phyloP scores from a whole-genome alignment of 1,284 basidiomycete species.

The Ganoderma sinense region DNA sequence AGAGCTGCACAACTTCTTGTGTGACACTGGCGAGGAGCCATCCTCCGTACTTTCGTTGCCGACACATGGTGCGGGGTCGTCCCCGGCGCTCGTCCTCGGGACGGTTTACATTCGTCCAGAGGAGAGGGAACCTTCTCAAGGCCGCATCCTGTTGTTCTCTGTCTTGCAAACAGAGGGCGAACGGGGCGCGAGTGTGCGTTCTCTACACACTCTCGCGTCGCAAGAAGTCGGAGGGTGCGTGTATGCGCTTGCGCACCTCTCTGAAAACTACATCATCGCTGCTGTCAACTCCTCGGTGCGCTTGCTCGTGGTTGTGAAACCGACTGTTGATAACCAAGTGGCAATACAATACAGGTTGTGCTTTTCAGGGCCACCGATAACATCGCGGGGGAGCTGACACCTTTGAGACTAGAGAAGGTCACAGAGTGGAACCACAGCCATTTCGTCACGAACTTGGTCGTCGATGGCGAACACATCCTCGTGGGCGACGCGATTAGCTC shows the following conservation, averaged over 20 bases:
- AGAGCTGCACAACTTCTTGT: constrained; percentile 61
- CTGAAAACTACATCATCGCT: constrained; percentile 62
- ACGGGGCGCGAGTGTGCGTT: constrained; percentile 22
- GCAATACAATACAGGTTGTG: constrained; percentile 51
- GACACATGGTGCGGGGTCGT: constrained; percentile 37
- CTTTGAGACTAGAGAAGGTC: constrained; percentile 48
- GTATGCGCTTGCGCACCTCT: constrained; percentile 57
- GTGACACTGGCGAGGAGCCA: constrained; percentile 65
- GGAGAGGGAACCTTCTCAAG: constrained; percentile 66
- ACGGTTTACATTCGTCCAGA: constrained; percentile 56
- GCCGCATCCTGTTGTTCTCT: constrained; percentile 64
- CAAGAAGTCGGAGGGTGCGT: constrained; percentile 64
- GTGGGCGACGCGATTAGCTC: constrained; percentile 88
- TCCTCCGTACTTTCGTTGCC: constrained; percentile 57
- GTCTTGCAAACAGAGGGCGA: constrained; percentile 38
- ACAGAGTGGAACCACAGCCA: constrained; percentile 84
- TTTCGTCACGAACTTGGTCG: constrained; percentile 69
- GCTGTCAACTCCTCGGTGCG: constrained; percentile 78
- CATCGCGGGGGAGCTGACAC: constrained; percentile 10
- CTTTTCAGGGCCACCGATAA: constrained; percentile 43
- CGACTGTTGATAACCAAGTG: neutral
- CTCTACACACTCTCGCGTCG: constrained; percentile 35
- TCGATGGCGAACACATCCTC: constrained; percentile 58
- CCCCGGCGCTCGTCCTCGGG: constrained; percentile 66
- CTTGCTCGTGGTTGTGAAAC: neutral